phyloP scores from a whole-genome alignment of 2,329 filamentous ascomycete genomes.

The Aspergillus fijiensis region DNA sequence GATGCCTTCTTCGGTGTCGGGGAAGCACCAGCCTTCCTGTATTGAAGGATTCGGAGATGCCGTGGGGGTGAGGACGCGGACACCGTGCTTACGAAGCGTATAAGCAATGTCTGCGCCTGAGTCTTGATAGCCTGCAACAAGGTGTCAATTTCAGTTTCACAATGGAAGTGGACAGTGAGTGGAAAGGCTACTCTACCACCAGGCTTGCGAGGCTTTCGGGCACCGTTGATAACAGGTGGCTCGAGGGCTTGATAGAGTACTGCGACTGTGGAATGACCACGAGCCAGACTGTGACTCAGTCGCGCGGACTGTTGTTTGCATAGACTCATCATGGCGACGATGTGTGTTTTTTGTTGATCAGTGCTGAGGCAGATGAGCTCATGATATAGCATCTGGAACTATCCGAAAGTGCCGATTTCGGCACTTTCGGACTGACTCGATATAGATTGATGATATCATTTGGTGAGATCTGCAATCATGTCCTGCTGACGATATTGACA shows the following conservation, averaged over 20 bases:
- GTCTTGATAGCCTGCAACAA: slow-evolving; percentile 47
- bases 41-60: slow-evolving; percentile 29
- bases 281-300: not conserved
- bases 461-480: not conserved
- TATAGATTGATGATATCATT: not conserved
- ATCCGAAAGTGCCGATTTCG: not conserved
- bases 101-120: slow-evolving; percentile 52
- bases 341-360: not conserved
- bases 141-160: not conserved
- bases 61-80: slow-evolving; percentile 36
- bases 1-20: slow-evolving; percentile 48
- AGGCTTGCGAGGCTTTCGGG: slow-evolving; percentile 52
- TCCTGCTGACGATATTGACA: not conserved
- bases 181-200: slow-evolving; percentile 35
- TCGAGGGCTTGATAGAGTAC: slow-evolving; percentile 51
- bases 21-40: slow-evolving; percentile 44
- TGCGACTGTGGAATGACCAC: slow-evolving; percentile 34
- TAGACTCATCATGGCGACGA: not conserved
- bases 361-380: not conserved
- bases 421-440: not conserved
- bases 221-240: slow-evolving; percentile 49
- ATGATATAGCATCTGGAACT: not conserved
- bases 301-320: not conserved
- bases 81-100: slow-evolving; percentile 33
- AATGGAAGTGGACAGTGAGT: not conserved